Conservation (phyloP, 345 rosid genomes). For the Arabidopsis suecica region DNA sequence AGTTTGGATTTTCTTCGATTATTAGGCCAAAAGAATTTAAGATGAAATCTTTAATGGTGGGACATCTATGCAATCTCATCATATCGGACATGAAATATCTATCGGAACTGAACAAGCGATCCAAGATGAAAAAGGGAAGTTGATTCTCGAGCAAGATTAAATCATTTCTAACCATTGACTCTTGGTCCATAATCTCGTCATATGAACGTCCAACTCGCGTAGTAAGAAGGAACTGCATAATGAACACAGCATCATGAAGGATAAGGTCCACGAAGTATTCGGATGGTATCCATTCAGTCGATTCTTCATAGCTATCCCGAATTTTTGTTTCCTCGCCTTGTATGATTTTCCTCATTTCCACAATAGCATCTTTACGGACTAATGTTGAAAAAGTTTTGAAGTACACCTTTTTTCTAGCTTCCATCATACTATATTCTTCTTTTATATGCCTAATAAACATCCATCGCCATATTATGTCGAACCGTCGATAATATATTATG, state of each 20-base stretch:
- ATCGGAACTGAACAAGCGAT: neutral
- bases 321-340: neutral
- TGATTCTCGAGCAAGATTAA: slow-evolving; percentile 6
- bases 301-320: neutral
- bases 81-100: too few species aligned
- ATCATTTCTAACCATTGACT: neutral
- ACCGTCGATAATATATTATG: too few species aligned
- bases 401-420: neutral
- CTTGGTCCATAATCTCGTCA: neutral
- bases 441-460: neutral
- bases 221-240: neutral
- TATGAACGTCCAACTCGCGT: too few species aligned
- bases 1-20: neutral
- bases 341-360: slow-evolving; percentile 2
- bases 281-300: neutral
- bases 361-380: neutral
- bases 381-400: neutral
- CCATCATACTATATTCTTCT: neutral
- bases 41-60: neutral
- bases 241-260: neutral
- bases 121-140: slow-evolving; percentile 7
- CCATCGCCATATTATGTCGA: neutral
- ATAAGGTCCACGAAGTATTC: neutral
- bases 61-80: too few species aligned
- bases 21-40: neutral